A percentile compares a stretch with the other conserved stretches of the same genome.
Conservation (phyloP, 2,329 filamentous ascomycete species). For the Golovinomyces cichoracearum region DNA sequence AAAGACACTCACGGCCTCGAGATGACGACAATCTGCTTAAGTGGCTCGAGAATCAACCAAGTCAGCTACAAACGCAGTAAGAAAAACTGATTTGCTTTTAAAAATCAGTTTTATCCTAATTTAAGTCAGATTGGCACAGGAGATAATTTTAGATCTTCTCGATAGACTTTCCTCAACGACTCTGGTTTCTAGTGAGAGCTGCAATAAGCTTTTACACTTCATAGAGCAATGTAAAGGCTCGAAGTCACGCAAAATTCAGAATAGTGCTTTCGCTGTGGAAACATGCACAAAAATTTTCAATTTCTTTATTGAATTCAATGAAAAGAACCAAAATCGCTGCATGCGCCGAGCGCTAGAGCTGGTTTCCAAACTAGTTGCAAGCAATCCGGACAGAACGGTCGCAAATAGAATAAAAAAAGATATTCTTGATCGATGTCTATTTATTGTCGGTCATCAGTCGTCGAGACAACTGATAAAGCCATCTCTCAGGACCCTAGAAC, state of each 20-base stretch:
- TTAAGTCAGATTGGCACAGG: conserved; percentile 3
- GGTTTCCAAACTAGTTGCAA: conserved; percentile 24
- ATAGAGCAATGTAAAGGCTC: conserved; percentile 33
- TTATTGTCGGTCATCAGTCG: conserved; percentile 32
- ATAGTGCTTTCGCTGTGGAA: conserved; percentile 26
- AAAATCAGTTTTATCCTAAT: background rate
- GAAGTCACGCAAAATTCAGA: conserved; percentile 17
- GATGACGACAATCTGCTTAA: conserved; percentile 11
- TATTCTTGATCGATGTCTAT: conserved; percentile 27
- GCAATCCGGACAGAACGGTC: conserved; percentile 21
- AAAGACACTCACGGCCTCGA: no score
- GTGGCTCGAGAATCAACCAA: conserved; percentile 21
- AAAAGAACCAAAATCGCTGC: conserved; percentile 36
- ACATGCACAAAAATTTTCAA: conserved; percentile 27
- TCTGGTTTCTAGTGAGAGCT: conserved; percentile 29
- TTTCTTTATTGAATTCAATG: conserved; percentile 41
- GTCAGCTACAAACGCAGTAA: conserved; percentile 17
- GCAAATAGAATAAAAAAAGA: conserved; percentile 21
- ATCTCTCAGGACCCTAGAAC: conserved; percentile 38
- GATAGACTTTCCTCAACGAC: conserved; percentile 21
- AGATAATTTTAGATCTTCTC: conserved; percentile 8
- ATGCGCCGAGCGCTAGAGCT: conserved; percentile 37
- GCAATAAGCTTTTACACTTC: conserved; percentile 34
- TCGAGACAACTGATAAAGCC: conserved; percentile 42
- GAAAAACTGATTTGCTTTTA: conserved; percentile 4